Base-by-base conservation (phyloP, 768 basidiomycete genomes). In the Amanita polypyramis region DNA sequence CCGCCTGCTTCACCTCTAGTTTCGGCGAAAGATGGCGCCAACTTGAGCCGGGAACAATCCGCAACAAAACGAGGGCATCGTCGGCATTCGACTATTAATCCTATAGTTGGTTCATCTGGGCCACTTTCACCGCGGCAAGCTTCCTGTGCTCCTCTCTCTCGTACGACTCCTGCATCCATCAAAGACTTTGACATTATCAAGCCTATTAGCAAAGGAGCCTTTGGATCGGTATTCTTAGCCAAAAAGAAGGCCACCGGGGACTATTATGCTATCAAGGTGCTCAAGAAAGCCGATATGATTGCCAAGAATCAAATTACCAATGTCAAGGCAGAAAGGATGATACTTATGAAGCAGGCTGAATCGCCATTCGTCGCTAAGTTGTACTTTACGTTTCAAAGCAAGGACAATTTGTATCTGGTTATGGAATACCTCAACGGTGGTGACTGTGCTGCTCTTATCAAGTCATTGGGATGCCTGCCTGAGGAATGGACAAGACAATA, bases 251-350 rank as follows among this genome's bases (percentile, higher is more conserved):
- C 77, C 4, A 99, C 96, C 2, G 96, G 96, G 45, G 96, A 98
- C 65, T 98, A 97, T 66, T 99, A 85, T 67, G 96, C 96, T 21
- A 95, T 99, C 79, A 99, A 99, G 67, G 94, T 98, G n/a, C 68
- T 99, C 61, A 97, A 95, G 72, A 99, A 99, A 71, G 91, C 93
- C n/a, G 96, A 99, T 67, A 99, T 99, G 96, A 98, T 99, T 63
- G 90, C 96, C 34, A 99, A 99, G 77, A 99, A 99, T 70, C 96
- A 99, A 65, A 95, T 99, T 63, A 98, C 96, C 42, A 99, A 98
- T 62, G 96, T 99, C 64, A 98, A 98, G 68, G 96, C 96, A 1
- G 96, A 99, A 70, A 79, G 96, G 49, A 98, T 96, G 83, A 99
- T 99, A 58, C 76, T 99, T 56, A 99, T 99, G 96, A 93, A 93